Evolutionary conservation across 108 stramenopile genomes (phyloP).

Genomic region (Stephanodiscus minutulus): DNA sequence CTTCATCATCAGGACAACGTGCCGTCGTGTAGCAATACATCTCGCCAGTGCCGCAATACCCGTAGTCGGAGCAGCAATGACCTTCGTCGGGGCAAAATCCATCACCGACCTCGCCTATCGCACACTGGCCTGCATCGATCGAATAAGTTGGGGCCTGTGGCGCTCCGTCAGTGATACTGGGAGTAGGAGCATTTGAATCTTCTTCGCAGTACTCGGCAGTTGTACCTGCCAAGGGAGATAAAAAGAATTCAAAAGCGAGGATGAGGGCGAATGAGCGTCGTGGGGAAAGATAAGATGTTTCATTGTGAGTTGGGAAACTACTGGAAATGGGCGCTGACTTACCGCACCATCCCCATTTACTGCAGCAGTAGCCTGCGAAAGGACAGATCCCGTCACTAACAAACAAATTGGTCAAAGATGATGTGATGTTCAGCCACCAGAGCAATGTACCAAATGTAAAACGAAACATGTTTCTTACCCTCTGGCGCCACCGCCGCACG

Average conservation of each 20-base stretch:
- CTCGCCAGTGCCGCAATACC: slow-evolving; percentile 47
- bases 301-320: neutral
- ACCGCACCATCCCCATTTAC: slow-evolving; percentile 18
- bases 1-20: neutral
- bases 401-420: neutral
- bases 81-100: slow-evolving; percentile 35
- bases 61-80: slow-evolving; percentile 37
- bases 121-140: slow-evolving; percentile 44
- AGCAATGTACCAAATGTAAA: neutral
- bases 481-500: slow-evolving; percentile 30
- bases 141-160: slow-evolving; percentile 29
- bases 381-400: slow-evolving; percentile 34
- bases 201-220: slow-evolving; percentile 41
- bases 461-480: slow-evolving; percentile 14
- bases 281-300: neutral
- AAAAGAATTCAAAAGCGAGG: neutral
- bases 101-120: slow-evolving; percentile 30
- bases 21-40: slow-evolving; percentile 38
- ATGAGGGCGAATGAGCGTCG: neutral
- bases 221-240: slow-evolving; percentile 23
- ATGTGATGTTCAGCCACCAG: neutral
- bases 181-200: slow-evolving; percentile 27
- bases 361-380: slow-evolving; percentile 41
- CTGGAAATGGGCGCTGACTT: too few species aligned
- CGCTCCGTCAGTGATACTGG: slow-evolving; percentile 26